These are phyloP conservation scores for Yamagishiella unicocca DNA, from an alignment of 139 green algal genomes.

Conservation along the genomic window DNA sequence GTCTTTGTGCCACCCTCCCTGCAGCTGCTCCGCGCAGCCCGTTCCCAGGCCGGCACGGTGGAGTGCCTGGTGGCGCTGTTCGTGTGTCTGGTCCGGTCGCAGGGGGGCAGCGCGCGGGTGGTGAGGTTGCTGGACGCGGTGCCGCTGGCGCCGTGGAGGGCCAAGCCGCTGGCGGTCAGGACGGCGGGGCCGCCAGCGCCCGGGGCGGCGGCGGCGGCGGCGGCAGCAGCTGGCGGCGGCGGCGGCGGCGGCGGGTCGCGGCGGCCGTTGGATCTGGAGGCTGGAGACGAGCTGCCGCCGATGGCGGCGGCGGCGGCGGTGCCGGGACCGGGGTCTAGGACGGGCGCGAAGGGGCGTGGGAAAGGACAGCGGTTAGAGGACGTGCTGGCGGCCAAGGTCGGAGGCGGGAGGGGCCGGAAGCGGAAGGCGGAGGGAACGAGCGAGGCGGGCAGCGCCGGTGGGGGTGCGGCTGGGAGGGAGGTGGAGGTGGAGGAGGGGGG, in stretches of 20 bases:
- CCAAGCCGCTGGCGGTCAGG: not conserved
- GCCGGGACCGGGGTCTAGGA: not conserved
- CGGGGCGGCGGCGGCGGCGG: not conserved
- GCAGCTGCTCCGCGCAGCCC: constrained; percentile 39
- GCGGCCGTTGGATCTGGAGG: constrained; percentile 12
- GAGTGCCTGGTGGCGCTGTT: constrained; percentile 81
- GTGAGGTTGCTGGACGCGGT: constrained; percentile 61
- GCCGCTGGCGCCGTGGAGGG: constrained; percentile 27
- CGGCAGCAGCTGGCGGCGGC: not conserved
- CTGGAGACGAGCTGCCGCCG: not conserved
- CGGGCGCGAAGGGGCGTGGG: not conserved
- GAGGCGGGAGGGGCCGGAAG: not conserved
- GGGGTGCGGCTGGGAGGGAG: too few species aligned
- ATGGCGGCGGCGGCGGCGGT: not conserved
- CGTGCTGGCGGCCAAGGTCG: not conserved
- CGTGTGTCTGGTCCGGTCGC: constrained; percentile 77
- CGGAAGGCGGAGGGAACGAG: not conserved
- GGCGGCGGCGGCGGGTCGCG: not conserved
- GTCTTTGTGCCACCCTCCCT: not conserved
- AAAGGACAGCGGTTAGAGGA: not conserved
- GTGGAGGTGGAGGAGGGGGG: not conserved
- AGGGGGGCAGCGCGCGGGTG: constrained; percentile 68
- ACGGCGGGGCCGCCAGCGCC: not conserved
- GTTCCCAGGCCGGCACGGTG: constrained; percentile 41
- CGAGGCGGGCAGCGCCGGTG: not conserved